Conservation (phyloP, 1,284 basidiomycete genomes). For the Somion occarium region DNA sequence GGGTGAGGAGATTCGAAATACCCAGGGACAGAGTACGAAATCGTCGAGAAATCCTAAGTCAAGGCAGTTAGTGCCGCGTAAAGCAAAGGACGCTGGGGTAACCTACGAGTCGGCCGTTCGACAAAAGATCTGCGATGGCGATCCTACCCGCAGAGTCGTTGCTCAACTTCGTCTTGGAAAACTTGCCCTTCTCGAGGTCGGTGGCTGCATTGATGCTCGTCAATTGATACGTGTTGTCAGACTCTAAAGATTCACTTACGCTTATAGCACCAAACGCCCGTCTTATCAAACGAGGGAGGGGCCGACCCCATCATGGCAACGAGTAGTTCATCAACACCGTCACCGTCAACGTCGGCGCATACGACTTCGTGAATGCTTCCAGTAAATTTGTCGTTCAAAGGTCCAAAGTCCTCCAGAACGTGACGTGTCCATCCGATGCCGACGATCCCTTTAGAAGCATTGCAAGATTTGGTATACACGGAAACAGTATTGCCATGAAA, state of each 20-base stretch:
- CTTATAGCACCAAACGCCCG: conserved; percentile 14
- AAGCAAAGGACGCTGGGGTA: neutral
- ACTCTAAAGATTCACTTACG: conserved; percentile 12
- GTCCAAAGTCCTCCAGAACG: conserved; percentile 24
- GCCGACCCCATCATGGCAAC: conserved; percentile 25
- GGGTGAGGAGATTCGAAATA: conserved; percentile 24
- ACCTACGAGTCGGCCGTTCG: conserved; percentile 2
- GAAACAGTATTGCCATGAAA: conserved; percentile 28
- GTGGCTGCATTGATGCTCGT: conserved; percentile 15
- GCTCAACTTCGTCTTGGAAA: conserved; percentile 20
- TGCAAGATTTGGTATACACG: conserved; percentile 21
- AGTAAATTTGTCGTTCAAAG: conserved; percentile 19
- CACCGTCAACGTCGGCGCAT: conserved; percentile 14
- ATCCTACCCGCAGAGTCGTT: conserved; percentile 24
- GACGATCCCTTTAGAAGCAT: conserved; percentile 16
- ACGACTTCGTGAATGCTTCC: conserved; percentile 26
- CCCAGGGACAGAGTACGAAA: conserved; percentile 30
- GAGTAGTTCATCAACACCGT: conserved; percentile 17
- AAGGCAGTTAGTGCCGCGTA: too few species aligned
- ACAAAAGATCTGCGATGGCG: conserved; percentile 17
- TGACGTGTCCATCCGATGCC: conserved; percentile 23
- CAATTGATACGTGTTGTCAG: conserved; percentile 14
- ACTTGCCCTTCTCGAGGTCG: conserved; percentile 17
- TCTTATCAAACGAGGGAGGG: conserved; percentile 3
- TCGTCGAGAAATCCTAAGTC: conserved; percentile 26